phyloP scores from a whole-genome alignment of 1,139 yeast species.

The Candida sp. region DNA sequence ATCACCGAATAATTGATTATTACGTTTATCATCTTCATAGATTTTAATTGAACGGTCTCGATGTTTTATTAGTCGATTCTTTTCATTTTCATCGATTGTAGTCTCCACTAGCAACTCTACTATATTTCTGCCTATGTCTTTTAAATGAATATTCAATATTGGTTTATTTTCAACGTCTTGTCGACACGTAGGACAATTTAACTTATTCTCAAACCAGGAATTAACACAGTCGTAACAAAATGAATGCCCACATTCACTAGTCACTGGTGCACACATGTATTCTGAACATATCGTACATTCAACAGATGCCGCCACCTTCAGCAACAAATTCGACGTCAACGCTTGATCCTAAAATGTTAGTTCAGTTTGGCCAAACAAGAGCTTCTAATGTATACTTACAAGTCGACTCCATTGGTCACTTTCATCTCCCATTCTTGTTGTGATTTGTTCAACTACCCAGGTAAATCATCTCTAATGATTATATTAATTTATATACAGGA shows the following conservation, averaged over 20 bases:
- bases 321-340: slow-evolving; percentile 11
- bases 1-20: slow-evolving; percentile 42
- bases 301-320: slow-evolving; percentile 22
- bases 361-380: too few relatives aligned
- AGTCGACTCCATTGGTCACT: neutral
- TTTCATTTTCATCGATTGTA: slow-evolving; percentile 15
- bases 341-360: slow-evolving; percentile 8
- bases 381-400: neutral
- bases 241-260: slow-evolving; percentile 42
- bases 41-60: slow-evolving; percentile 20
- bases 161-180: slow-evolving; percentile 41
- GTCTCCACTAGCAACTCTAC: slow-evolving; percentile 28
- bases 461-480: neutral
- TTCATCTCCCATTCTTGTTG: neutral
- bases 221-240: slow-evolving; percentile 47
- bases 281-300: slow-evolving; percentile 47
- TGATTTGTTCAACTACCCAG: neutral
- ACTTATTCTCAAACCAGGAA: slow-evolving; percentile 47
- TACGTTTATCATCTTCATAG: slow-evolving; percentile 36
- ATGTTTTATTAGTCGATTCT: slow-evolving; percentile 17
- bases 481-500: neutral
- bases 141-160: slow-evolving; percentile 39
- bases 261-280: slow-evolving; percentile 41
- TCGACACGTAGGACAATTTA: slow-evolving; percentile 58
- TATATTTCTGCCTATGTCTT: slow-evolving; percentile 29